Percentiles rank a stretch among this genome's conserved stretches.
Evolutionary conservation across 805 yeast genomes (phyloP).

Genomic region (Ogataea philodendri): DNA sequence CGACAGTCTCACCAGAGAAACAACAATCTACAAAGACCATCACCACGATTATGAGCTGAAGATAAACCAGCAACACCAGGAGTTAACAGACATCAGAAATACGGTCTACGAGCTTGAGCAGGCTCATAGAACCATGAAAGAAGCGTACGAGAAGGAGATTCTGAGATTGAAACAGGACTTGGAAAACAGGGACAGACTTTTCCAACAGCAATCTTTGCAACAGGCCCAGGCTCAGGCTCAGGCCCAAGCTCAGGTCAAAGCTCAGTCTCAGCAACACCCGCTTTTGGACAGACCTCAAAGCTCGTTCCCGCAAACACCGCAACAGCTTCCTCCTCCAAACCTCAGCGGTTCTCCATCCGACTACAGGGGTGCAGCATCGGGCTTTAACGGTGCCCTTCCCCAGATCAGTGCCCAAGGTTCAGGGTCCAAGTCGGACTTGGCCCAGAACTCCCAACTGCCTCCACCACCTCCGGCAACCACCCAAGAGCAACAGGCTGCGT

Average conservation of each 20-base stretch:
- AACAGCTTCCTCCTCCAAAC: slow-evolving; percentile 37
- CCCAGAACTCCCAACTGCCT: slow-evolving; percentile 30
- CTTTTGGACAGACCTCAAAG: slow-evolving; percentile 20
- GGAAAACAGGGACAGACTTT: slow-evolving; percentile 71
- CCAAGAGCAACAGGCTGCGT: slow-evolving; percentile 17
- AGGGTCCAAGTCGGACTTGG: slow-evolving; percentile 31
- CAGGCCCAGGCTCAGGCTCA: slow-evolving; percentile 37
- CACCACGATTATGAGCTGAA: slow-evolving; percentile 91
- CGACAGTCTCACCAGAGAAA: slow-evolving; percentile 79
- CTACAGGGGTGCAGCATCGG: slow-evolving; percentile 19
- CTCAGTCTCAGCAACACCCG: slow-evolving; percentile 25
- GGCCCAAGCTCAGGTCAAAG: slow-evolving; percentile 28
- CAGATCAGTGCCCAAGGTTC: slow-evolving; percentile 24
- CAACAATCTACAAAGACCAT: slow-evolving; percentile 79
- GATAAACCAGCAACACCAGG: slow-evolving; percentile 86
- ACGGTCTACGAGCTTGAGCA: slow-evolving; percentile 91
- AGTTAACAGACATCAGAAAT: slow-evolving; percentile 90
- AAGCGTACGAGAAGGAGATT: slow-evolving; percentile 92
- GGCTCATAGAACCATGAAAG: slow-evolving; percentile 93
- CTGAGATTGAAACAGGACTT: slow-evolving; percentile 80
- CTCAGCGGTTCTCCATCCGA: slow-evolving; percentile 29
- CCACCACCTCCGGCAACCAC: slow-evolving; percentile 27
- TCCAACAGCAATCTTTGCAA: slow-evolving; percentile 40
- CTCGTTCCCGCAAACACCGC: slow-evolving; percentile 30
- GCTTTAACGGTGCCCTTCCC: slow-evolving; percentile 24